Base-by-base conservation (phyloP, 1,284 basidiomycete species). In the Malassezia slooffiae region DNA sequence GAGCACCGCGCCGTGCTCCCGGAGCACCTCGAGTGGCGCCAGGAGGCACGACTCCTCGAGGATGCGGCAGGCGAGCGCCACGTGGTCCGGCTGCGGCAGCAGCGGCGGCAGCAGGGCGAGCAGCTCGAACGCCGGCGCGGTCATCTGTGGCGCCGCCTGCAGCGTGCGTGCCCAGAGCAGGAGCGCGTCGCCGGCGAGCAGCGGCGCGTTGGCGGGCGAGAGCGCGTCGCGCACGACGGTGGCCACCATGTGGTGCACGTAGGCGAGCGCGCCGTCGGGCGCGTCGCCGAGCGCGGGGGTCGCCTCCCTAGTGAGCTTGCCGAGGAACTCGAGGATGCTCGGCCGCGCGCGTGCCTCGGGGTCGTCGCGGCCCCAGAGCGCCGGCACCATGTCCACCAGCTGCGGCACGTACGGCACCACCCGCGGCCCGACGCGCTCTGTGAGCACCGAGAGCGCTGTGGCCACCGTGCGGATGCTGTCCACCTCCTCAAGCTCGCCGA, bases 391-490 rank as follows among this genome's bases (percentile, higher is more conserved):
- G 11, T 54, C 50, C 5, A 54, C 52, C 9, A 67, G 50, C 4
- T 49, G 42, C 20, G 55, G 42, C 9, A 61, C 52, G 29, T 61
- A 56, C 16, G 64, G 61, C 10, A 51, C 52, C 4, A 64, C 54
- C 13, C 60, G 47, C 2, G 59, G 34, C 15, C 64, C 66, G 41
- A 66, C 54, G 11, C 66, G 54, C 41, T 69, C 66, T 33, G 62
- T 63, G 11, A 69, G 41, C 26, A 69, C 54, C 15, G 60, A 51
- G 3, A 69, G 52, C 10, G 64, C 43, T 12, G 57, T 50, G 13
- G 64, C 65, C 30, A 60, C 61, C 6, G 60, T 58, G 40, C 55
- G 56, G 46, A 69, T 64, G 29, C 52, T 57, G 38, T 61, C 58
- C 45, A 64, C 53, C 44, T 65, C 61, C 28, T 55, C 41, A 34